A percentile compares a stretch with the other conserved stretches of the same genome.
phyloP scores from a whole-genome alignment of 306 rosid species.

The Acacia confusa region DNA sequence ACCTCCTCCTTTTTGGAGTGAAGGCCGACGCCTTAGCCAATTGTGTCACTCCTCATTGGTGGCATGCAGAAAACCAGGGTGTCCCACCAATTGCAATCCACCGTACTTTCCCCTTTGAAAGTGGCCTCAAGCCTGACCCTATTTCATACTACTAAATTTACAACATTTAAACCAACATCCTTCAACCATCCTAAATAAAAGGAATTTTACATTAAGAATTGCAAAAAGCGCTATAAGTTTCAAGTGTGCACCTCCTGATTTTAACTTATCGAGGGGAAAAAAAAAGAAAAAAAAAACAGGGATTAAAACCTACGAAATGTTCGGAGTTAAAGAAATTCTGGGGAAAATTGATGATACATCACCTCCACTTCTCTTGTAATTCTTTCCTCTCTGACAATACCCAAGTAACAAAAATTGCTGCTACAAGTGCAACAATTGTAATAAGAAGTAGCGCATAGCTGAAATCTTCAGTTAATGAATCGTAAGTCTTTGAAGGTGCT shows the following conservation, averaged over 20 bases:
- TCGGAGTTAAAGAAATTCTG: slow-evolving; percentile 19
- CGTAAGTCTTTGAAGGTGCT: slow-evolving; percentile 92
- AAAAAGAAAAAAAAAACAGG: neutral
- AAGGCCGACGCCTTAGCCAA: too few relatives aligned
- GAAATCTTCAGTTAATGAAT: slow-evolving; percentile 98
- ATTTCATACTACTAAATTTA: slow-evolving; percentile 41
- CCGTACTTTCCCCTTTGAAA: neutral
- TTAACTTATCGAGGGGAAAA: slow-evolving; percentile 14
- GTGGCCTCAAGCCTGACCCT: slow-evolving; percentile 26
- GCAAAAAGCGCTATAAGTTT: slow-evolving; percentile 36
- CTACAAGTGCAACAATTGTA: slow-evolving; percentile 85
- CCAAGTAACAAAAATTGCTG: slow-evolving; percentile 88
- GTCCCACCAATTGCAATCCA: slow-evolving; percentile 15
- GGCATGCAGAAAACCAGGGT: neutral
- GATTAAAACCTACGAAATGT: slow-evolving; percentile 34
- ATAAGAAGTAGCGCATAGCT: slow-evolving; percentile 96
- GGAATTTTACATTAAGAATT: slow-evolving; percentile 47
- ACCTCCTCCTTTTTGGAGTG: too few relatives aligned
- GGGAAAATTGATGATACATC: slow-evolving; percentile 37
- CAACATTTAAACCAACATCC: slow-evolving; percentile 39
- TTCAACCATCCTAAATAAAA: slow-evolving; percentile 34
- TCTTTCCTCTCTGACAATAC: slow-evolving; percentile 87
- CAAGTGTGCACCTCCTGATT: slow-evolving; percentile 28
- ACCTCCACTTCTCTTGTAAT: slow-evolving; percentile 91
- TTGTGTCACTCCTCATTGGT: too few relatives aligned